Evolutionary conservation across 352 stramenopile species (phyloP), one percentile per base, ranked within the genome.

Genomic region (Phytophthora pisi): DNA sequence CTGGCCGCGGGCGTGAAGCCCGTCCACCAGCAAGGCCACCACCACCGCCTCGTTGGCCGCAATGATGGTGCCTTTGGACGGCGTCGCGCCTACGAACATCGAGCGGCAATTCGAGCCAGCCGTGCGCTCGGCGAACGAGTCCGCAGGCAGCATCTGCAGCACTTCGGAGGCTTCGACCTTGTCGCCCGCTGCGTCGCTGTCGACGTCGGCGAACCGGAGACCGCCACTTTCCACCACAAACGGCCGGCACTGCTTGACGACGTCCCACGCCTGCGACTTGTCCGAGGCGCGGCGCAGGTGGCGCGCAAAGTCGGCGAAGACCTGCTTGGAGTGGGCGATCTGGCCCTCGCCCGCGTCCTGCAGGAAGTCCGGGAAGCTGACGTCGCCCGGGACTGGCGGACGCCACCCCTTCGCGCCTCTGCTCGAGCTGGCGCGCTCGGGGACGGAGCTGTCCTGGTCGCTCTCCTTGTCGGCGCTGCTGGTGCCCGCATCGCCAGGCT

Each of bases 1-100:
- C 10, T 53, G 40, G 15, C 34, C 36, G 7, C 55, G 38, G 9
- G 52, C 45, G 24, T 56, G 30, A 15, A 63, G 55, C 8, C 53
- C 36, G 16, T 58, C 34, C 34, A 63, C 61, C 36, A 68, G n/a
- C 23, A 57, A 47, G 5, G 61, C 45, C 53, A 68, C 61, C 23
- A 62, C 61, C 13, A 62, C 61, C 1, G 61, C 61, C 51, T 68
- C 52, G 43, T 68, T 68, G 6, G 46, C 51, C 9, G 20, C 56
- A 9, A n/a, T 47, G 23, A 63, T 43, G 26, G 42, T 53, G 11
- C 38, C 13, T 18, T 18, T 26, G 20, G 16, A 6, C 2, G n/a
- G 0, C 18, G 30, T 46, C 15, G 55, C 40, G 16, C 55, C 42
- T 10, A 61, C 40, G 28, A 61, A 61, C 40, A 61, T 20, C 42